Evolutionary conservation across 192 early-diverging fungal genomes (phyloP), one percentile per base, ranked within the genome.

Genomic region (Glomus cerebriforme): DNA sequence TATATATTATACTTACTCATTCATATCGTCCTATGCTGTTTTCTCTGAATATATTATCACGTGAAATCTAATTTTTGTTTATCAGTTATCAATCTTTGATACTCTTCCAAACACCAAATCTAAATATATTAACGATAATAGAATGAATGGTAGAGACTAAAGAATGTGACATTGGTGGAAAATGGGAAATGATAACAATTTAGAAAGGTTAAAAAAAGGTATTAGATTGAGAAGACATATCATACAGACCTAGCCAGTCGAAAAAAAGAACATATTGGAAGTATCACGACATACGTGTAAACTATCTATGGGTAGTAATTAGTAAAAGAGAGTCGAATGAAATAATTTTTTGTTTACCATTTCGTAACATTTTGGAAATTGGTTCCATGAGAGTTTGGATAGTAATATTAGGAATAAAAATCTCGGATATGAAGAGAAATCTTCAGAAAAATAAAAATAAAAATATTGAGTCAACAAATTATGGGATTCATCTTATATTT

Each of bases 201-300:
- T 64, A 60, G 34, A 49, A 49, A 43, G 15, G 37, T 45, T 45
- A 39, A 27, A 39, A 69, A 31, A 69, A 69, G 10, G 43, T 35
- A 10, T 3, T 0, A 13, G 34, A 69, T 1, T 6, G 67, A 34
- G 67, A 22, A 69, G 43, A 37, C 43, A 39, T 39, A 10, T 6
- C n/a, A 72, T 72, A 72, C 70, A 31, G 43, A 72, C 37, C 37
- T n/a, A 43, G 47, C 70, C 70, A 72, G 45, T 45, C 37, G n/a
- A 8, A 72, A 31, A 72, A 54, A 72, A 6, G 70, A 2, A 49
- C 70, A 72, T 1, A 72, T 24, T 49, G 69, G 69, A 49, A 22
- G 69, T n/a, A 71, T 71, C 19, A 32, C 17, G 19, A n/a, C 35
- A 32, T 47, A 71, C 49, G 43, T 69, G 45, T n/a, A n/a, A n/a